Conservation (phyloP, 345 rosid species). For the Euphorbia lathyris region DNA sequence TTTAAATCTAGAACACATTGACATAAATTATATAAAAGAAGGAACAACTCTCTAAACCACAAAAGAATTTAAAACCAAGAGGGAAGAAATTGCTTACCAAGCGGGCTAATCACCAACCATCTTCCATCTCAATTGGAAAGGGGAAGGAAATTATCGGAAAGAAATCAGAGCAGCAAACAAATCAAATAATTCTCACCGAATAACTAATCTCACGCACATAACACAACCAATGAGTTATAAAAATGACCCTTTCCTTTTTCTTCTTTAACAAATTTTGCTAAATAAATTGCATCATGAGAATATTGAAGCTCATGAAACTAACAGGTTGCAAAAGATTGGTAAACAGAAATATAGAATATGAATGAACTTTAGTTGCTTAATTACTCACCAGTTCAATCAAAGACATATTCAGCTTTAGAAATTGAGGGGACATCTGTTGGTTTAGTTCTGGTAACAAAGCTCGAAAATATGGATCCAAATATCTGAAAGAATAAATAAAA, state of each 20-base stretch:
- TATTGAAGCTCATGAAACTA: not conserved
- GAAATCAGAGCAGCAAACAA: not conserved
- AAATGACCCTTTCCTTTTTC: not conserved
- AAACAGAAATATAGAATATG: not conserved
- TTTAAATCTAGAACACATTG: no score
- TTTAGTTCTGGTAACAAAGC: constrained; percentile 71
- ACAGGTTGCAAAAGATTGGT: not conserved
- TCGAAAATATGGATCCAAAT: constrained; percentile 75
- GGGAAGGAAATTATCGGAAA: no score
- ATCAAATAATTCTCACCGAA: not conserved
- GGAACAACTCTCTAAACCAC: no score
- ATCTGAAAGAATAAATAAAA: constrained; percentile 45
- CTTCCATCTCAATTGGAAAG: no score
- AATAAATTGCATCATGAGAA: not conserved
- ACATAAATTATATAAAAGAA: no score
- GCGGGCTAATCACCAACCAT: no score
- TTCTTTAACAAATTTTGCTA: not conserved
- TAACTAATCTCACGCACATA: not conserved
- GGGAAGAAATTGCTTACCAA: no score
- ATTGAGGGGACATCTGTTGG: constrained; percentile 75
- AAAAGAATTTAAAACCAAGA: no score
- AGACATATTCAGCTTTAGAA: constrained; percentile 70
- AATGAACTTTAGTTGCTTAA: constrained; percentile 2
- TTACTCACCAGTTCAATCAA: constrained; percentile 65
- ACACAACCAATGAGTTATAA: not conserved